Evolutionary conservation across 306 rosid species (phyloP), one percentile per base, ranked within the genome.

Genomic region (Psophocarpus tetragonolobus): DNA sequence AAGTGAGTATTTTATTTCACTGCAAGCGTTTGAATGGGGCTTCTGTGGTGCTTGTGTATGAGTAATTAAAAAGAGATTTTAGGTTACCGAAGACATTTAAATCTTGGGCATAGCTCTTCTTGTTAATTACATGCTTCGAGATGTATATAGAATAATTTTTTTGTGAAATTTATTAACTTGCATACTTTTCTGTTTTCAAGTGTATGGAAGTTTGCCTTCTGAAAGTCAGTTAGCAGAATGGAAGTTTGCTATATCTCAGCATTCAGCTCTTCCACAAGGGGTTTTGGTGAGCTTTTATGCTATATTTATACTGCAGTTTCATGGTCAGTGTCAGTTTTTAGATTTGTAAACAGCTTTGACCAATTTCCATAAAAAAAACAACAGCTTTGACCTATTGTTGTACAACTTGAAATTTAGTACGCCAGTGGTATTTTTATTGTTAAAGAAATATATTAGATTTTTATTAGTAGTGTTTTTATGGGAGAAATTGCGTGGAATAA

Each of bases 181-280:
- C 57, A 11, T 56, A 20, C 0, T 21, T 48, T 51, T 77, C 11
- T 81, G 45, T 32, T 36, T 71, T 79, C 18, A 77, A 93, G 97
- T 93, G 90, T 93, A 91, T 80, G 98, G 98, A 76, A 93, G 89
- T 86, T 86, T 93, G 90, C 98, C 98, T 75, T 87, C 98, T 66
- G 80, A 89, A 70, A 86, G 73, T 58, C 97, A 93, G 73, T 84
- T 88, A 68, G 89, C 85, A 7, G 93, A 93, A 58, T 93, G 98
- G 98, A 88, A 84, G 56, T 93, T 93, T 13, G 88, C 93, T 57
- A 58, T 93, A 77, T 81, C 98, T 80, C 98, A 91, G 89, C 98
- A 91, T 93, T 93, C 97, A 42, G 97, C 95, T 26, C 88, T 91
- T 50, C 98, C 98, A 0, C 95, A 93, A 83, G 97, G 98, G 77